phyloP scores from a whole-genome alignment of 768 basidiomycete species.

The Leccinum aurantiacum region DNA sequence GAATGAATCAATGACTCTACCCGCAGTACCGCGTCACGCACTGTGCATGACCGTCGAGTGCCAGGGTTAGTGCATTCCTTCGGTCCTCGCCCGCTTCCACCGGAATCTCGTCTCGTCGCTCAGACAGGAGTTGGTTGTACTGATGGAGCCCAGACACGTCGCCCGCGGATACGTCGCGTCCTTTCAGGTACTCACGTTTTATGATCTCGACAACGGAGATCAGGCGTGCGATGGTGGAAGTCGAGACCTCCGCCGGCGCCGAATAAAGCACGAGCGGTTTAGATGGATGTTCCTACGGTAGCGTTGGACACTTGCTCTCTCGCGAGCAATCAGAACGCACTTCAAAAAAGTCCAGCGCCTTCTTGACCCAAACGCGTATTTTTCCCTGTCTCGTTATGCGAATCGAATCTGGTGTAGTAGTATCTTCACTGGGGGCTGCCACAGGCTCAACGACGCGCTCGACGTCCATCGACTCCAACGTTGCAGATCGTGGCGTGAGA shows the following conservation, averaged over 20 bases:
- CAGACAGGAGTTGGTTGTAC: constrained; percentile 67
- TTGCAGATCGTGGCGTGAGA: constrained; percentile 22
- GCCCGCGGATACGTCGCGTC: constrained; percentile 43
- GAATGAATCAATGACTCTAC: neutral
- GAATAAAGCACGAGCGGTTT: constrained; percentile 60
- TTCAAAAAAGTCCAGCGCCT: constrained; percentile 54
- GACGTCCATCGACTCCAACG: constrained; percentile 17
- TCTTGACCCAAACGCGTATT: constrained; percentile 50
- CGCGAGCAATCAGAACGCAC: constrained; percentile 33
- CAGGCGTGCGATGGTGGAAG: constrained; percentile 55
- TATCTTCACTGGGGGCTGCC: constrained; percentile 6
- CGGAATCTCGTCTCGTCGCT: constrained; percentile 31
- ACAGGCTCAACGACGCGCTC: constrained; percentile 4
- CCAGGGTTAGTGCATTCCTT: constrained; percentile 30
- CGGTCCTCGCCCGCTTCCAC: constrained; percentile 37
- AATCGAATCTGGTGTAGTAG: constrained; percentile 34
- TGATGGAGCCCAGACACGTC: constrained; percentile 63
- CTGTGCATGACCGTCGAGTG: constrained; percentile 61
- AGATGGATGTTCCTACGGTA: constrained; percentile 45
- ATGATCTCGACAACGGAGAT: constrained; percentile 81
- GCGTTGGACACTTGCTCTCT: constrained; percentile 8
- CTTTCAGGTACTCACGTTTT: constrained; percentile 74
- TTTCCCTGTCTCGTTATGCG: constrained; percentile 60
- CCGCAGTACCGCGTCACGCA: constrained; percentile 33
- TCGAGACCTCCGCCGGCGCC: constrained; percentile 41